Base-by-base conservation (phyloP, 176 grass and related monocot species). In the Carex littledalei region DNA sequence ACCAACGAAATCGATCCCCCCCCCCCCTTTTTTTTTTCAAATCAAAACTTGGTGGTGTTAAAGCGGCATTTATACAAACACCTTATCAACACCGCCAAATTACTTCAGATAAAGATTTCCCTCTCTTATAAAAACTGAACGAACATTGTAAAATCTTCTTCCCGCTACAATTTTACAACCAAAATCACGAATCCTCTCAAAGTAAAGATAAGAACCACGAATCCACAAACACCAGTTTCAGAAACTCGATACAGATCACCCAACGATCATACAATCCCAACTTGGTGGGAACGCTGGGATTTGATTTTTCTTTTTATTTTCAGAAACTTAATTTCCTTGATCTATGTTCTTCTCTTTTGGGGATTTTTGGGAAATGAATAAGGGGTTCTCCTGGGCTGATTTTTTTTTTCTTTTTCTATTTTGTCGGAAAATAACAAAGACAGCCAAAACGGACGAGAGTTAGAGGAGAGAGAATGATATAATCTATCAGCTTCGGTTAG, bases 41-140 rank as follows among this genome's bases (percentile, higher is more conserved):
- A 83, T 26, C 34, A 49, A 53, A 83, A 67, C 64, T 53, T 53
- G 45, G 41, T 55, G 20, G 63, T 83, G 39, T 20, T 83, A 83
- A 55, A 50, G 63, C 21, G n/a, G 81, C 61, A 83, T 83, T 83
- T 34, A 67, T 53, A 83, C 81, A 67, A 83, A 83, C 41, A 83
- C 41, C 63, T 83, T 69, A 31, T 52, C 62, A 53, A 14, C 41
- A 52, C 12, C 45, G 13, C 60, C 63, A 54, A 52, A 83, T 67
- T 49, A 29, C 41, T 35, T 1, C 15, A 68, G 4, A 53, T 52
- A 60, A 68, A 2, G 80, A 18, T 32, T 67, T 83, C 37, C 6
- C 13, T 39, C 14, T 31, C 6, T 29, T 64, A 68, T 37, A 52
- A n/a, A 52, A 83, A 17, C 18, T 16, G 15, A 31, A 67, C 24